These are phyloP conservation scores for Wickerhamiella azymoides DNA, from an alignment of 805 yeast species.

Conservation along the genomic window DNA sequence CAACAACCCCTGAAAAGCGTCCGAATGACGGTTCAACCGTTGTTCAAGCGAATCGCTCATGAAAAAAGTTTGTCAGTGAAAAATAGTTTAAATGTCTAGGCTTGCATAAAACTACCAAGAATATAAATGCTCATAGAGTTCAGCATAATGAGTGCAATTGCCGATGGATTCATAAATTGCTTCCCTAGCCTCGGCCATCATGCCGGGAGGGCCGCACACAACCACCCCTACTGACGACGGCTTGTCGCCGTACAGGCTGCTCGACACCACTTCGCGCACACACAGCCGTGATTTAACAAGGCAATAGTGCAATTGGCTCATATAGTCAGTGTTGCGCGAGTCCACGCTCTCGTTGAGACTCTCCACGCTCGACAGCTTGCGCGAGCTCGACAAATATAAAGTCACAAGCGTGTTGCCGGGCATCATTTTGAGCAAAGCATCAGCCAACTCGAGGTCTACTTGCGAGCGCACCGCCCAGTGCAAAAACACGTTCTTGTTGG, in stretches of 20 bases:
- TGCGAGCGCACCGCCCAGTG: slow-evolving; percentile 15
- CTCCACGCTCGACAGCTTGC: neutral
- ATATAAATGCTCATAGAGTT: slow-evolving; percentile 15
- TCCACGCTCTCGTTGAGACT: slow-evolving; percentile 1
- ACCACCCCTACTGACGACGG: slow-evolving; percentile 9
- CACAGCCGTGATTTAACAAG: neutral
- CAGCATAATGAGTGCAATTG: slow-evolving; percentile 7
- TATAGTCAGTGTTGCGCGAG: neutral
- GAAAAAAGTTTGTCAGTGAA: slow-evolving; percentile 4
- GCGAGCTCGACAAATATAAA: slow-evolving; percentile 1
- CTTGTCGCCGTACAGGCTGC: neutral
- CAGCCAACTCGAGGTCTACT: slow-evolving; percentile 10
- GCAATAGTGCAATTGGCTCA: slow-evolving; percentile 4
- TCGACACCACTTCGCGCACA: slow-evolving; percentile 7
- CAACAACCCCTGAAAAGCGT: slow-evolving; percentile 69
- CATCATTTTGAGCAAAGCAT: slow-evolving; percentile 4
- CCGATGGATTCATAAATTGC: slow-evolving; percentile 13
- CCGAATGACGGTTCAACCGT: slow-evolving; percentile 25
- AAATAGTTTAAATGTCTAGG: neutral
- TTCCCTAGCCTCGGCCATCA: slow-evolving; percentile 12
- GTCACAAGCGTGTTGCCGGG: neutral
- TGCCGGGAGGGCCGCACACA: slow-evolving; percentile 15
- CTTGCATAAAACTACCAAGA: slow-evolving; percentile 9
- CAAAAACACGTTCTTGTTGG: slow-evolving; percentile 7
- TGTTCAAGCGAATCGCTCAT: slow-evolving; percentile 23